A percentile compares a stretch with the other conserved stretches of the same genome.
phyloP scores from a whole-genome alignment of 1,139 yeast species.

The Nakaseomyces glabratus region DNA sequence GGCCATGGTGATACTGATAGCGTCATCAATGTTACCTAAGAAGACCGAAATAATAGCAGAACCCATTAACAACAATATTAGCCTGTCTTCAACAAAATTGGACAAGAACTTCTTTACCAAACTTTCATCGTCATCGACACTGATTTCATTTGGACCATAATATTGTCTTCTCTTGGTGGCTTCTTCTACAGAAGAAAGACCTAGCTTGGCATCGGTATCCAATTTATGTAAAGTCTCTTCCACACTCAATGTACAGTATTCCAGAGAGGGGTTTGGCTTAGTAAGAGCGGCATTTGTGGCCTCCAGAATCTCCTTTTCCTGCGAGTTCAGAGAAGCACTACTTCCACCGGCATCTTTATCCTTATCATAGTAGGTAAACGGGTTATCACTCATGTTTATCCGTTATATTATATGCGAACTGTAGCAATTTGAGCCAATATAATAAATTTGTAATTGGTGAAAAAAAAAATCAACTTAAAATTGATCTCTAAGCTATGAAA shows the following conservation, averaged over 20 bases:
- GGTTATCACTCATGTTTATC: constrained; percentile 30
- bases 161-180: constrained; percentile 58
- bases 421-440: no score
- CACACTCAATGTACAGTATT: constrained; percentile 47
- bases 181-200: constrained; percentile 62
- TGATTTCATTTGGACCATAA: constrained; percentile 45
- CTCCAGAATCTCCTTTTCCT: constrained; percentile 9
- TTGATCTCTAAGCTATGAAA: no score
- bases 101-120: constrained; percentile 58
- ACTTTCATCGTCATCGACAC: constrained; percentile 32
- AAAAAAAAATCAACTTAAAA: no score
- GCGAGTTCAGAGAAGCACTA: constrained; percentile 18
- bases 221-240: constrained; percentile 55
- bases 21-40: constrained; percentile 92
- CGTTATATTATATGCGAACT: no score
- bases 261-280: constrained; percentile 30
- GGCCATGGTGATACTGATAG: constrained; percentile 80
- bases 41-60: constrained; percentile 76
- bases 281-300: constrained; percentile 21
- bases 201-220: constrained; percentile 49
- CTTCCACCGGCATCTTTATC: constrained; percentile 1
- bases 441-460: no score
- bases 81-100: constrained; percentile 80
- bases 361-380: constrained; percentile 15
- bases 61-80: constrained; percentile 76